Evolutionary conservation across 2,329 filamentous ascomycete genomes (phyloP).

Genomic region (Fusarium sambucinum): DNA sequence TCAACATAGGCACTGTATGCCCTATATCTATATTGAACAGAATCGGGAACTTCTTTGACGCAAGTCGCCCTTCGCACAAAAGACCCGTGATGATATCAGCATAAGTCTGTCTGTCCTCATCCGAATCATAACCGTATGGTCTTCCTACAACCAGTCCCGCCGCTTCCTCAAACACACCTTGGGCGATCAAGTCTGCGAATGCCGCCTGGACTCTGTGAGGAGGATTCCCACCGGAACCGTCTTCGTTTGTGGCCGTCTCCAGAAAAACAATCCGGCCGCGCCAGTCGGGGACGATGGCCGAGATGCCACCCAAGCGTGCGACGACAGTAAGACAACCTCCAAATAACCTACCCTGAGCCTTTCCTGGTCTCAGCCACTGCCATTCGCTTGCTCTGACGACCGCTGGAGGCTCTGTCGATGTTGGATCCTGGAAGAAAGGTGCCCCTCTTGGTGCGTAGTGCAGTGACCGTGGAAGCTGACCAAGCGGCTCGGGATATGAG

Average conservation of each 20-base stretch:
- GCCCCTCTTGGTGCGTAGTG: constrained; percentile 48
- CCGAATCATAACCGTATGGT: constrained; percentile 56
- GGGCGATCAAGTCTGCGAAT: constrained; percentile 57
- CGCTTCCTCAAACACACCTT: constrained; percentile 57
- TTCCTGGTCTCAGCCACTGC: constrained; percentile 55
- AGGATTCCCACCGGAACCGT: constrained; percentile 30
- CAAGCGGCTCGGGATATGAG: constrained; percentile 44
- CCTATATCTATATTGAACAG: constrained; percentile 59
- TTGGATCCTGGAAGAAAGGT: constrained; percentile 38
- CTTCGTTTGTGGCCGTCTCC: constrained; percentile 56
- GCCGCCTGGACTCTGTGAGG: constrained; percentile 50
- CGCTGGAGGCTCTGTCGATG: constrained; percentile 46
- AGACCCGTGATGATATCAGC: constrained; percentile 49
- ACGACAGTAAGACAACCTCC: constrained; percentile 58
- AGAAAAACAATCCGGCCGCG: constrained; percentile 55
- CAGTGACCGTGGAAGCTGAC: constrained; percentile 50
- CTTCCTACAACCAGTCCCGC: constrained; percentile 58
- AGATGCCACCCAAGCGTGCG: constrained; percentile 53
- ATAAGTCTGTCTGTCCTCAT: constrained; percentile 48
- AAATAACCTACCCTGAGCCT: constrained; percentile 58
- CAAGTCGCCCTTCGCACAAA: constrained; percentile 53
- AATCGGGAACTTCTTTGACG: constrained; percentile 54
- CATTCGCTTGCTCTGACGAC: constrained; percentile 50
- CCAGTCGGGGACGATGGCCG: constrained; percentile 54
- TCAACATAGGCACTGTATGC: constrained; percentile 58